A percentile compares a stretch with the other conserved stretches of the same genome.
These are phyloP conservation scores for Fistulifera pelliculosa DNA, from an alignment of 108 stramenopile species.

Conservation along the genomic window DNA sequence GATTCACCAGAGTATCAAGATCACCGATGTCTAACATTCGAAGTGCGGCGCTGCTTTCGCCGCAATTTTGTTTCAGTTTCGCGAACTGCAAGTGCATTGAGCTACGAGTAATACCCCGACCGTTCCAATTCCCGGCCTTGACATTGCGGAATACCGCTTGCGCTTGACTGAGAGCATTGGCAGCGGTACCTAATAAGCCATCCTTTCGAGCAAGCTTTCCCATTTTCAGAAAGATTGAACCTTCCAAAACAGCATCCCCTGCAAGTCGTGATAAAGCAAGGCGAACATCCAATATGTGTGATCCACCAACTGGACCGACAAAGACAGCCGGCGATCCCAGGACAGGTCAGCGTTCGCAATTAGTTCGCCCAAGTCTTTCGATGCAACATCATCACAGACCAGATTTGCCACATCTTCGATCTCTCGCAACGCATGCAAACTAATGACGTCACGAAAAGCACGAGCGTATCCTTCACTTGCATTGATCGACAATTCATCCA, in stretches of 20 bases:
- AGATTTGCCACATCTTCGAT: slow-evolving; percentile 17
- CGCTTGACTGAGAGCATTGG: slow-evolving; percentile 56
- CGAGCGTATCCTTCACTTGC: slow-evolving; percentile 70
- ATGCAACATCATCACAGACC: background rate
- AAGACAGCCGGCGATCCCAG: slow-evolving; percentile 37
- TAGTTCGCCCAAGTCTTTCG: no score
- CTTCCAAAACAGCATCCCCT: slow-evolving; percentile 46
- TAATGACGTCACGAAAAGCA: slow-evolving; percentile 52
- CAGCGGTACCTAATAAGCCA: slow-evolving; percentile 45
- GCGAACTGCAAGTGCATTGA: slow-evolving; percentile 61
- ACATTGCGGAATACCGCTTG: slow-evolving; percentile 24
- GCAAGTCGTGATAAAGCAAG: slow-evolving; percentile 63
- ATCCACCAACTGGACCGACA: slow-evolving; percentile 18
- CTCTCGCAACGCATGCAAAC: slow-evolving; percentile 66
- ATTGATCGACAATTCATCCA: slow-evolving; percentile 51
- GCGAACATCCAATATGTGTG: slow-evolving; percentile 45
- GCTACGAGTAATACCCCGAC: slow-evolving; percentile 12
- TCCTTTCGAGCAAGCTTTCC: slow-evolving; percentile 67
- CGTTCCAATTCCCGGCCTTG: no score
- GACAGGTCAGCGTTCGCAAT: slow-evolving; percentile 4
- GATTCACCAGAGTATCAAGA: background rate
- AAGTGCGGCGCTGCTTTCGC: slow-evolving; percentile 51
- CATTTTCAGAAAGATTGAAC: slow-evolving; percentile 51
- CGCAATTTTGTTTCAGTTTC: slow-evolving; percentile 61
- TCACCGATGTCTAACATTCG: slow-evolving; percentile 34